A percentile compares a stretch with the other conserved stretches of the same genome.
Conservation (phyloP, 345 rosid species). For the Camelina sativa region DNA sequence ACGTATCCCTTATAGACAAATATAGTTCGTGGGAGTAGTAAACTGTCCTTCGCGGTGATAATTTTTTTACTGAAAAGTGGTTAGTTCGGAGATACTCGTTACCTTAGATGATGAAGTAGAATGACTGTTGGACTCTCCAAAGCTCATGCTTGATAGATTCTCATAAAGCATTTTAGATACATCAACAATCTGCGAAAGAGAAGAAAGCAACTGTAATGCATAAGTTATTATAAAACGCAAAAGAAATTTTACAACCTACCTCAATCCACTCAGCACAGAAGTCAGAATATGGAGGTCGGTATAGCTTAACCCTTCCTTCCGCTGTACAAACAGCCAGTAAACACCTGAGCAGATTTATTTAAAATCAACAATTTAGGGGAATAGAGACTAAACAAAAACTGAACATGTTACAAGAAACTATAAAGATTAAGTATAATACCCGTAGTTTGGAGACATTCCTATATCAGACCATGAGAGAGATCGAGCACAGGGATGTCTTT, state of each 20-base stretch:
- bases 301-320: slow-evolving; percentile 85
- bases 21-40: neutral
- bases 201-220: slow-evolving; percentile 22
- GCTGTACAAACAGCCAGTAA: slow-evolving; percentile 85
- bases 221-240: neutral
- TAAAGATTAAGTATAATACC: slow-evolving; percentile 50
- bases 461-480: slow-evolving; percentile 92
- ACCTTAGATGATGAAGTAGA: slow-evolving; percentile 53
- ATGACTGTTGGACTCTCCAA: slow-evolving; percentile 49
- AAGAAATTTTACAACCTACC: slow-evolving; percentile 46
- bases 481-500: slow-evolving; percentile 66
- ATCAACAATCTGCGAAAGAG: slow-evolving; percentile 62
- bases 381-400: neutral
- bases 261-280: slow-evolving; percentile 94
- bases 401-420: neutral
- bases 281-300: slow-evolving; percentile 79
- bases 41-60: neutral
- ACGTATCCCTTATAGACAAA: neutral
- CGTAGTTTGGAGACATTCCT: slow-evolving; percentile 86
- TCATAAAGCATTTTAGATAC: slow-evolving; percentile 62
- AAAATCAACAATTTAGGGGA: neutral
- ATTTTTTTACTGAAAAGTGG: neutral
- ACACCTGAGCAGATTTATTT: slow-evolving; percentile 56
- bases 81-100: slow-evolving; percentile 41
- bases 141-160: slow-evolving; percentile 55